Conservation (phyloP, 2,329 filamentous ascomycete species). For the Penicillium hesseltinei region DNA sequence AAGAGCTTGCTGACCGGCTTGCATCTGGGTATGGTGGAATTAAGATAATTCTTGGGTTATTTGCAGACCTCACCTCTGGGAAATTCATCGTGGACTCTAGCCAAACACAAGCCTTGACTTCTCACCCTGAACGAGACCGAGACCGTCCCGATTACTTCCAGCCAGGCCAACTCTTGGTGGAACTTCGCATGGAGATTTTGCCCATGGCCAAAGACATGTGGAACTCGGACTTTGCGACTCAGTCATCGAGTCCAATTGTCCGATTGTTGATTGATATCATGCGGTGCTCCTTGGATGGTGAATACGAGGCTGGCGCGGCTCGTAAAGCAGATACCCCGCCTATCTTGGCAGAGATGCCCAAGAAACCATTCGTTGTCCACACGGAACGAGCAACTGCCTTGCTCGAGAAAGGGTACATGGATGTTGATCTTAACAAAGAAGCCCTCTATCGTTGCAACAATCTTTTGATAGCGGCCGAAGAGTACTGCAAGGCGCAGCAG, state of each 20-base stretch:
- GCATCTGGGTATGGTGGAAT: conserved; percentile 61
- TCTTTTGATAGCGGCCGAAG: conserved; percentile 56
- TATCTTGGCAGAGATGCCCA: conserved; percentile 44
- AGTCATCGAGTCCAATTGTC: conserved; percentile 71
- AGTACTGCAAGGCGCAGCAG: conserved; percentile 71
- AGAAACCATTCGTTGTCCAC: conserved; percentile 55
- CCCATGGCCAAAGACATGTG: conserved; percentile 76
- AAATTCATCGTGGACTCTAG: conserved; percentile 78
- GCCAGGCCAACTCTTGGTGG: conserved; percentile 76
- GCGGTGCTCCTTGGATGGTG: conserved; percentile 72
- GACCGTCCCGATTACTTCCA: conserved; percentile 61
- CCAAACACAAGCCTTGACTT: conserved; percentile 57
- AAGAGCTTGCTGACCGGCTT: conserved; percentile 43
- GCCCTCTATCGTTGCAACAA: conserved; percentile 81
- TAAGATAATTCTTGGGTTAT: conserved; percentile 82
- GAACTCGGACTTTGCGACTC: conserved; percentile 81
- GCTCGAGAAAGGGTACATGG: conserved; percentile 49
- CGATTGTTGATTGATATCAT: conserved; percentile 81
- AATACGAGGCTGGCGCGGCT: conserved; percentile 67
- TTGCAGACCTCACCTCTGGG: conserved; percentile 69
- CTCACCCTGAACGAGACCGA: conserved; percentile 54
- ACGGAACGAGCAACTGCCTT: conserved; percentile 47
- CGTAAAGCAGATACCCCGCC: conserved; percentile 61
- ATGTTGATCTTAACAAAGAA: conserved; percentile 67
- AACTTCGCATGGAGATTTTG: conserved; percentile 76